Base-by-base conservation (phyloP, 164 flowering plant species). In the Taxillus chinensis region DNA sequence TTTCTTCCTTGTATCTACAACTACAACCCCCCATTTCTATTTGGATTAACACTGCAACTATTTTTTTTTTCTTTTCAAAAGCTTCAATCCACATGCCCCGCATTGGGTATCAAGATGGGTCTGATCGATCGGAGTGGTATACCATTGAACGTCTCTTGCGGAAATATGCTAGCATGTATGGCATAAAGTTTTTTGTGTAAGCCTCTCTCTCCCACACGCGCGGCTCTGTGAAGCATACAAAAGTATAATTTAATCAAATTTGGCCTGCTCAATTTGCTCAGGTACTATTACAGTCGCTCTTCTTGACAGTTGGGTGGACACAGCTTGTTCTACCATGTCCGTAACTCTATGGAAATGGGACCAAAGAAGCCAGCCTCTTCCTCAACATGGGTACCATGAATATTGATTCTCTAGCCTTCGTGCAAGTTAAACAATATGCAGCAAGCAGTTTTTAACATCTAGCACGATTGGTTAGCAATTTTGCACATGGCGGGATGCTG, bases 81-180 rank as follows among this genome's bases (percentile, higher is more conserved):
- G 98, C 93, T 64, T 90, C 98, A 55, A 77, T 89, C 59, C 98
- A 92, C 76, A 86, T 93, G 97, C 97, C 98, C 37, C 86, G 96
- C n/a, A 82, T 93, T 55, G 93, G 96, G 15, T 90, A 86, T 68
- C 89, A 82, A 74, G 83, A 75, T 65, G 86, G 85, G 72, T 77
- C 90, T 45, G 83, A 80, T 56, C 92, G 88, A 41, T 83, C 97
- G 38, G 86, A 83, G 41, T 92, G 98, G 98, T 92, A 92, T 62
- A 64, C 84, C 0, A 85, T 86, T 52, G 98, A 92, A 66, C 96
- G 97, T 43, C 82, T 90, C 43, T 77, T 92, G 41, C 79, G 90
- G 38, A 92, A 92, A 78, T 88, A 92, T 77, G 82, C 96, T 56
- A 81, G 97, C 50, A 46, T 79, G 51, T 80, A 74, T 64, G 79